Base-by-base conservation (phyloP, 768 basidiomycete genomes). In the Basidioascus undulatus region DNA sequence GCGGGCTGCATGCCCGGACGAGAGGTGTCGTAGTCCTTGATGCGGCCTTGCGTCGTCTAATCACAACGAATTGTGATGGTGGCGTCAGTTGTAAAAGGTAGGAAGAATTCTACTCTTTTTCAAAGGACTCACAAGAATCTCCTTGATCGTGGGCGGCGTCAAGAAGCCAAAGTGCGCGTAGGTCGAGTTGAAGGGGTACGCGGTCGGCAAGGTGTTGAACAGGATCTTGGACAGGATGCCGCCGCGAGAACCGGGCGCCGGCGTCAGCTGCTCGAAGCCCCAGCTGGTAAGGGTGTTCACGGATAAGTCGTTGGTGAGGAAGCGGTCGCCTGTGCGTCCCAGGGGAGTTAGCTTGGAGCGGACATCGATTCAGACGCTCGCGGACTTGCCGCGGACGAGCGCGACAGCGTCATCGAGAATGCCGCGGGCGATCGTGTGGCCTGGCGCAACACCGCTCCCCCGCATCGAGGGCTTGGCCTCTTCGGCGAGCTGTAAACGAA, bases 81-180 rank as follows among this genome's bases (percentile, higher is more conserved):
- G n/a, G n/a, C n/a, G n/a, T n/a, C n/a, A n/a, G n/a, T n/a, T n/a
- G n/a, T n/a, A n/a, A n/a, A n/a, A n/a, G n/a, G n/a, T n/a, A n/a
- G n/a, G n/a, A n/a, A n/a, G n/a, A n/a, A n/a, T n/a, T n/a, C n/a
- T 30, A 30, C 15, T 9, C 28, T 30, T 30, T 2, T 30, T 15
- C 28, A 15, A 30, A 30, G 10, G 28, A 30, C 28, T 30, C 10
- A 30, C 28, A 9, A 76, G 50, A 35, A 55, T 51, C 3, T 56
- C 46, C 46, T 65, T 53, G 63, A 72, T 66, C 42, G 47, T 57
- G 15, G 52, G 51, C 25, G 80, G 79, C 4, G 67, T 68, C 51
- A 76, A 52, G 65, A 86, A 76, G 9, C 82, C 80, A 66, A 84
- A 84, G 52, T 76, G 72, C 2, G 70, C 77, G 50, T 79, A 78